phyloP scores from a whole-genome alignment of 164 flowering plant genomes.

The Magnolia officinalis region DNA sequence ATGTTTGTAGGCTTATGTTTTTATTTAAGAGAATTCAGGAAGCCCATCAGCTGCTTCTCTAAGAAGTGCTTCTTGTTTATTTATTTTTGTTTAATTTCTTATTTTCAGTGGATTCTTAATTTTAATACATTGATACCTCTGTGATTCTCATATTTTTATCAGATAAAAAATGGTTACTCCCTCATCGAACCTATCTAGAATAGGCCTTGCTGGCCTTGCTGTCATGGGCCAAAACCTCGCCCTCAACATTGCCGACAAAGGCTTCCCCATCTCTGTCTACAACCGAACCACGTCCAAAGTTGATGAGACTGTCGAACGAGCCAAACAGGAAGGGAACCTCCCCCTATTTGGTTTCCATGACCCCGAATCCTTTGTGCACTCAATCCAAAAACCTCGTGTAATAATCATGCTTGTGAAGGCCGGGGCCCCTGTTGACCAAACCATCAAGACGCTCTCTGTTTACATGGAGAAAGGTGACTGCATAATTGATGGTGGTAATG shows the following conservation, averaged over 20 bases:
- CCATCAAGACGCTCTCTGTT: constrained; percentile 58
- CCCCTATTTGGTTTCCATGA: constrained; percentile 54
- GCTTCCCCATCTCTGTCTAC: constrained; percentile 69
- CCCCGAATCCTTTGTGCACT: constrained; percentile 55
- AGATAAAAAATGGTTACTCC: constrained; percentile 31
- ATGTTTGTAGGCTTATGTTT: not conserved
- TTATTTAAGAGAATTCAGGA: not conserved
- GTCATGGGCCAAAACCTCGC: constrained; percentile 81
- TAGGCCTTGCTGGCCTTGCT: constrained; percentile 74
- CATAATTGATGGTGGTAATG: constrained; percentile 75
- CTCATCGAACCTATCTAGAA: constrained; percentile 34
- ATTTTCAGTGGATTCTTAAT: not conserved
- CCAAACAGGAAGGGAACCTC: constrained; percentile 54
- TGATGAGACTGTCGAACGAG: constrained; percentile 61
- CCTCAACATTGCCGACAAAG: constrained; percentile 73
- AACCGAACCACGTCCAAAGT: constrained; percentile 61
- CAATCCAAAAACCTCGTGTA: constrained; percentile 60
- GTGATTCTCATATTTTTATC: constrained; percentile 7
- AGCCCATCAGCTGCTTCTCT: not conserved
- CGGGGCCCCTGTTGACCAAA: constrained; percentile 74
- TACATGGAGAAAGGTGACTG: constrained; percentile 65
- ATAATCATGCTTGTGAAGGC: constrained; percentile 77
- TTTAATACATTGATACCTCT: not conserved
- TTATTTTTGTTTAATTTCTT: not conserved
- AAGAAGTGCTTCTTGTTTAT: not conserved